Evolutionary conservation across 176 grass and related monocot species (phyloP).

Genomic region (Dendrocalamus sinicus): DNA sequence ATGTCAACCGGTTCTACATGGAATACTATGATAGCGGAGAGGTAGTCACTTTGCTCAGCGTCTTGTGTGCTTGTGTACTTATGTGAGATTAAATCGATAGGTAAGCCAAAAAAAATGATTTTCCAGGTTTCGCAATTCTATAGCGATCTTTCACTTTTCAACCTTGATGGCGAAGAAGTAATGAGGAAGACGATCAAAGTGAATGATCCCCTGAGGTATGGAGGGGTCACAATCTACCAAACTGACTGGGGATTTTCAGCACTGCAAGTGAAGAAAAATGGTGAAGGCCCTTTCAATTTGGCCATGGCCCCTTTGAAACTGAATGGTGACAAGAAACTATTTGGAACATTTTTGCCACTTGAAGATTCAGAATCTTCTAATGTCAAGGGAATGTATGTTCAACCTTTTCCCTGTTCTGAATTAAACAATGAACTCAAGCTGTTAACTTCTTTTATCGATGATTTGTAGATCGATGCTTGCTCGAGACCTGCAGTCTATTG

Average conservation of each 20-base stretch:
- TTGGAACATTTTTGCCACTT: slow-evolving; percentile 80
- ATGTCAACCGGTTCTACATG: slow-evolving; percentile 96
- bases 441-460: slow-evolving; percentile 25
- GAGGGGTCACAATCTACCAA: slow-evolving; percentile 89
- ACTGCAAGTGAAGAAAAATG: slow-evolving; percentile 85
- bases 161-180: slow-evolving; percentile 86
- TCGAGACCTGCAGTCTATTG: slow-evolving; percentile 92
- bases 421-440: not conserved
- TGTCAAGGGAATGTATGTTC: slow-evolving; percentile 92
- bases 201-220: slow-evolving; percentile 90
- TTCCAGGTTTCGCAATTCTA: slow-evolving; percentile 92
- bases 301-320: slow-evolving; percentile 76
- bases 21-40: slow-evolving; percentile 97
- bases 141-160: slow-evolving; percentile 81
- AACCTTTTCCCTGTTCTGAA: slow-evolving; percentile 22
- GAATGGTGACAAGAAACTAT: slow-evolving; percentile 88
- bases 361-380: slow-evolving; percentile 64
- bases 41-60: slow-evolving; percentile 48
- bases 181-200: slow-evolving; percentile 94
- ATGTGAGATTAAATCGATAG: not conserved
- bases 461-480: slow-evolving; percentile 89
- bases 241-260: slow-evolving; percentile 96
- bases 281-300: slow-evolving; percentile 93
- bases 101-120: slow-evolving; percentile 22
- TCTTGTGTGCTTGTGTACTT: slow-evolving; percentile 1